phyloP scores from a whole-genome alignment of 2,329 filamentous ascomycete species.

The Colletotrichum chrysophilum region DNA sequence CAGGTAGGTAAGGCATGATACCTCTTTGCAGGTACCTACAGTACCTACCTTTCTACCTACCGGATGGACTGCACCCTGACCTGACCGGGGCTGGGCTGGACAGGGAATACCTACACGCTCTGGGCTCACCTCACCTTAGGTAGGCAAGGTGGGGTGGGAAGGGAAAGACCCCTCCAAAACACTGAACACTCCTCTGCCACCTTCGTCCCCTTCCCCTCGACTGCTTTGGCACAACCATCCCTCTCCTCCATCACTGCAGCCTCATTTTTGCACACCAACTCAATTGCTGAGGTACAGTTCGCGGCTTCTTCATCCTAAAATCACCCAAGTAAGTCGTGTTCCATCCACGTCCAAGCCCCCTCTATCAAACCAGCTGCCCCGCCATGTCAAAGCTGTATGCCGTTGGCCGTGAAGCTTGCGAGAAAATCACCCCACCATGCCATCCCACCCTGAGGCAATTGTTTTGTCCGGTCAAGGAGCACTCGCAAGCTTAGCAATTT shows the following conservation, averaged over 20 bases:
- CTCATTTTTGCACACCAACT: neutral
- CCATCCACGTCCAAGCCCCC: neutral
- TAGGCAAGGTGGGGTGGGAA: slow-evolving; percentile 3
- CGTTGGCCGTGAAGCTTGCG: slow-evolving; percentile 5
- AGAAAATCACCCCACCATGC: slow-evolving; percentile 20
- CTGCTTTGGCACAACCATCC: neutral
- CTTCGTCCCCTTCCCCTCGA: neutral
- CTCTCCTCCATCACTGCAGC: neutral
- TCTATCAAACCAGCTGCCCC: neutral
- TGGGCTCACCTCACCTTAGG: slow-evolving; percentile 5
- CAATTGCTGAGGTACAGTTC: neutral
- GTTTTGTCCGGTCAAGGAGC: slow-evolving; percentile 20
- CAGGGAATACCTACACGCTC: neutral
- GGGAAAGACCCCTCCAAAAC: slow-evolving; percentile 22
- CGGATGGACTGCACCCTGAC: neutral
- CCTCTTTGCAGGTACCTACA: neutral
- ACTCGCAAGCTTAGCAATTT: slow-evolving; percentile 21
- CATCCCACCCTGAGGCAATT: slow-evolving; percentile 23
- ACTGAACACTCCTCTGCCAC: slow-evolving; percentile 1
- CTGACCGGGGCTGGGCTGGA: neutral
- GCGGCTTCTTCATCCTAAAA: neutral
- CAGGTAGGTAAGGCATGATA: neutral
- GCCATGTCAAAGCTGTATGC: neutral
- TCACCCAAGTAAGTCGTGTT: neutral
- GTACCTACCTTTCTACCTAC: neutral